These are phyloP conservation scores for Diaporthe destruens DNA, from an alignment of 2,329 filamentous ascomycete species.

Conservation along the genomic window DNA sequence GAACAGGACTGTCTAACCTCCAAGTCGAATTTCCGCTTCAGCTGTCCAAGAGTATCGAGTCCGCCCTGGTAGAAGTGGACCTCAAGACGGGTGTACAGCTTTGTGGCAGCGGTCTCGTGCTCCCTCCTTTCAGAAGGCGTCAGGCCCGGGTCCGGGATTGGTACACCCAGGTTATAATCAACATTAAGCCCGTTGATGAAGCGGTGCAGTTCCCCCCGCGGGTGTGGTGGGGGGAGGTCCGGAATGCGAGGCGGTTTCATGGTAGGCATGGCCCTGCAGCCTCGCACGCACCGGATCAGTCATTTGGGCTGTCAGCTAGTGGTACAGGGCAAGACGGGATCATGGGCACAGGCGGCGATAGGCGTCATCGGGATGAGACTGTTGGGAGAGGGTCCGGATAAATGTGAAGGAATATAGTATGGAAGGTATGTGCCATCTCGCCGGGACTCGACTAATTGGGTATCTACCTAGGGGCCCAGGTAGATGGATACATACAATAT, in stretches of 20 bases:
- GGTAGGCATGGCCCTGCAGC: slow-evolving; percentile 12
- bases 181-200: slow-evolving; percentile 46
- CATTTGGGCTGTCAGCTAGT: not conserved
- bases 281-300: slow-evolving; percentile 1
- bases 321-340: not conserved
- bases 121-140: slow-evolving; percentile 43
- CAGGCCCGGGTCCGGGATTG: slow-evolving; percentile 42
- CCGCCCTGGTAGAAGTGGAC: slow-evolving; percentile 44
- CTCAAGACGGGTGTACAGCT: slow-evolving; percentile 42
- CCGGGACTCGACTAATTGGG: no score
- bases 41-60: slow-evolving; percentile 38
- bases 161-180: slow-evolving; percentile 47
- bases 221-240: slow-evolving; percentile 4
- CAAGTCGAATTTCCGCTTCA: slow-evolving; percentile 44
- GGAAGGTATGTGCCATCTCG: not conserved
- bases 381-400: not conserved
- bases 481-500: not conserved
- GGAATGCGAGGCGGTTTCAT: slow-evolving; percentile 4
- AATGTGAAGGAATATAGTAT: not conserved
- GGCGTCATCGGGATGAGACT: not conserved
- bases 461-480: not conserved
- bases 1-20: slow-evolving; percentile 43
- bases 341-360: no score
- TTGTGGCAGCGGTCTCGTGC: slow-evolving; percentile 34
- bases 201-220: slow-evolving; percentile 28